phyloP scores from a whole-genome alignment of 2,329 filamentous ascomycete species.

The Fusarium fujikuroi region DNA sequence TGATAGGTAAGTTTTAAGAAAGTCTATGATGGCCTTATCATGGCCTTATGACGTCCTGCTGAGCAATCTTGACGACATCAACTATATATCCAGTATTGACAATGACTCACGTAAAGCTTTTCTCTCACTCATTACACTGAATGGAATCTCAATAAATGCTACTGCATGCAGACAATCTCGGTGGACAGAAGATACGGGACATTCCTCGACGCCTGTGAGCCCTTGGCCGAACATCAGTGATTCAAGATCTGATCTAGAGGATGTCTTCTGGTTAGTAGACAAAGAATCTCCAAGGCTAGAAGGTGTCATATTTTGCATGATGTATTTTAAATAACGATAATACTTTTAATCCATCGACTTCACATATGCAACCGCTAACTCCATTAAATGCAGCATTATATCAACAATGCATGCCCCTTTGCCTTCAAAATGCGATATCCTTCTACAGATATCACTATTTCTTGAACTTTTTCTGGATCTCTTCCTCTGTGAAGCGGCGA shows the following conservation, averaged over 20 bases:
- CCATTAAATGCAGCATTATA: slow-evolving; percentile 3
- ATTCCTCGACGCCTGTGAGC: background rate
- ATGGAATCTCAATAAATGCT: rapidly evolving
- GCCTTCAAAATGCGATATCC: background rate
- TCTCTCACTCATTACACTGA: background rate
- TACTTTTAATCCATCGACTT: background rate
- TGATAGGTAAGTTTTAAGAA: no score
- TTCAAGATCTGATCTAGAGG: background rate
- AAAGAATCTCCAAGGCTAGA: rapidly evolving
- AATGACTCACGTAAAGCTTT: background rate
- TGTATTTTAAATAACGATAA: background rate
- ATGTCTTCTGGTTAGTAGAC: rapidly evolving
- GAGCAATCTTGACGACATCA: background rate
- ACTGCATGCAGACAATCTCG: rapidly evolving
- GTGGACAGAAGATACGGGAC: background rate
- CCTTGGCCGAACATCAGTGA: background rate
- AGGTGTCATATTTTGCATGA: rapidly evolving
- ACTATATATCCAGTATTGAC: background rate
- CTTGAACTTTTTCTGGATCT: slow-evolving; percentile 40
- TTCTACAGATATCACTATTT: background rate
- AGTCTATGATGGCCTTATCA: background rate
- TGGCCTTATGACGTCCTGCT: background rate
- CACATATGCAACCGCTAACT: background rate
- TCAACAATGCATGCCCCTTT: background rate
- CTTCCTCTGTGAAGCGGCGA: slow-evolving; percentile 39